Base-by-base conservation (phyloP, 345 rosid genomes). In the Camelina laxa region DNA sequence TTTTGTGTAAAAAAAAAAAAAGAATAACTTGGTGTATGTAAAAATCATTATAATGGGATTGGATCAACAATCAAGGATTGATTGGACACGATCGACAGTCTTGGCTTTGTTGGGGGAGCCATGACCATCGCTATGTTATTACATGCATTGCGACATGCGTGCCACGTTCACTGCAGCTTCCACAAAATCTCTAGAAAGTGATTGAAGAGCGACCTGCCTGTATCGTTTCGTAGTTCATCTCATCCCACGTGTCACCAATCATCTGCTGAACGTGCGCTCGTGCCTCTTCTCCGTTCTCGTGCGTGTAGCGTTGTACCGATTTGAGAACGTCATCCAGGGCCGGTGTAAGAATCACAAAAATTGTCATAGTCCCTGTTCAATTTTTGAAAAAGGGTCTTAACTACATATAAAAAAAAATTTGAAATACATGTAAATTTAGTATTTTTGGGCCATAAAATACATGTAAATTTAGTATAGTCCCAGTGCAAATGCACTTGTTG, bases 231-330 rank as follows among this genome's bases (percentile, higher is more conserved):
- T 48, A 21, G 49, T 81, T 85, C 45, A 83, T 66, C 12, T 75
- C 79, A n/a, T 69, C 75, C 88, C 84, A 83, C 3, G 77, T 33
- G 21, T 60, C 70, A 6, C 47, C 13, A 3, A 85, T 81, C 68
- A 83, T 56, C 10, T 41, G 14, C 0, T 11, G 2, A 13, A 70
- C 16, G 9, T 83, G 76, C 2, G 59, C 41, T 4, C 82, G 63
- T 3, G 86, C 84, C 5, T 39, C 61, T 49, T 77, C 73, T 50
- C 76, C 76, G 3, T 22, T 75, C 45, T 81, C 84, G 0, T 69
- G 21, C 82, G 79, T 77, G n/a, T 83, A 78, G 44, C 65, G 44
- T 45, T 57, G 65, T 6, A 54, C 50, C 12, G 67, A 49, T 21
- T 48, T 72, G 1, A 42, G 49, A 48, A 61, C 60, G 24, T 61